Base-by-base conservation (phyloP, 2,329 filamentous ascomycete genomes). In the Neonectria neomacrospora region DNA sequence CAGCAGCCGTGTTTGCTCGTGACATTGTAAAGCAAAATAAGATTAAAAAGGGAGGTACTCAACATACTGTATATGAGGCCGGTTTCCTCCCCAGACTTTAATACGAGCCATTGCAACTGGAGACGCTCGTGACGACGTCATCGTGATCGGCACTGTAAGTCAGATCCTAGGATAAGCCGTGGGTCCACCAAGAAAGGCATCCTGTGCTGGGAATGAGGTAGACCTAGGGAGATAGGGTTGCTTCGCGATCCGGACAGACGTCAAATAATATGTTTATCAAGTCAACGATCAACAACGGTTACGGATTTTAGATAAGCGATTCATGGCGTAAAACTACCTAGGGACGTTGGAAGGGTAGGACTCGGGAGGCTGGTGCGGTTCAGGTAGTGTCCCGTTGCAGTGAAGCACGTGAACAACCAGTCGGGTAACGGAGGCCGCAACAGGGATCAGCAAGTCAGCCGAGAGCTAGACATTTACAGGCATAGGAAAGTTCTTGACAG, bases 91-190 rank as follows among this genome's bases (percentile, higher is more conserved):
- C 30, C 14, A 22, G 28, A 23, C 30, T 23, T 22, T 12, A 18
- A 10, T 11, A 32, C 18, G 41, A 57, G 23, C 6, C 10, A 8
- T 50, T 22, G 28, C 16, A 26, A 32, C 52, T 26, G 22, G 16
- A 20, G 16, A 42, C 37, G 28, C 34, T 53, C 11, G 32, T 47
- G 26, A 28, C 61, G 61, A 63, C 56, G 61, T 63, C 50, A 63
- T 63, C 16, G 30, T 45, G 61, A 60, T 63, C 51, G 51, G 37
- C 56, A 44, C 61, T 63, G 61, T 56, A 60, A 63, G 56, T 63
- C 44, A 63, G 56, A 55, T 52, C 22, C 45, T 42, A 42, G 26
- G 41, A 50, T 54, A 47, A 47, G 23, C 50, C 34, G 44, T 5
- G 44, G 56, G 51, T 42, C 61, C 56, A 51, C 55, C 22, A 48